phyloP scores from a whole-genome alignment of 139 green algal genomes.

The Haematococcus lacustris region DNA sequence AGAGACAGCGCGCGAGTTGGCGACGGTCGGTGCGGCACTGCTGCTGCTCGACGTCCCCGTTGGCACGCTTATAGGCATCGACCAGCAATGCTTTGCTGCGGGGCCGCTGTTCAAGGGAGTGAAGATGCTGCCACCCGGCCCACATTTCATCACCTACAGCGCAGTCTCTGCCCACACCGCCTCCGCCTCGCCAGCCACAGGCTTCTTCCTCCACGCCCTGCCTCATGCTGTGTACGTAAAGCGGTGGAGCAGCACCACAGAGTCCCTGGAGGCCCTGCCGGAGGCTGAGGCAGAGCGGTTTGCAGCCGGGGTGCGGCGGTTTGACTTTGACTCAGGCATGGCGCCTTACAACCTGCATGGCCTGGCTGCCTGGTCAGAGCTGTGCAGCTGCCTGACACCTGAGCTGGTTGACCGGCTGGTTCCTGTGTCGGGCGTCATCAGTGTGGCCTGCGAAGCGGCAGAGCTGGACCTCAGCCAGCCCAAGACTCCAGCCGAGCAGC shows the following conservation, averaged over 20 bases:
- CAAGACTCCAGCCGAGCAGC: not conserved
- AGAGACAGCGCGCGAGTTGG: not conserved
- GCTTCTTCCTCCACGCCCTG: constrained; percentile 38
- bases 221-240: constrained; percentile 26
- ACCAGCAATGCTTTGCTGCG: constrained; percentile 60
- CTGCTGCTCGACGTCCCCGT: constrained; percentile 5
- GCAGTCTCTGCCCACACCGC: constrained; percentile 16
- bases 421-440: constrained; percentile 51
- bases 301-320: constrained; percentile 42
- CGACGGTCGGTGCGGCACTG: not conserved
- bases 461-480: not conserved
- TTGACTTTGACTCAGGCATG: constrained; percentile 69
- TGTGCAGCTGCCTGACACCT: constrained; percentile 42
- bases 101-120: constrained; percentile 77
- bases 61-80: constrained; percentile 5
- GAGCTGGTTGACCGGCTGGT: constrained; percentile 33
- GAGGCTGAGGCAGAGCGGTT: constrained; percentile 40
- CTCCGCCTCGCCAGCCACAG: constrained; percentile 37
- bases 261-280: constrained; percentile 46
- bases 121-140: constrained; percentile 86
- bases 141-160: constrained; percentile 72
- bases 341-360: constrained; percentile 70
- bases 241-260: constrained; percentile 40
- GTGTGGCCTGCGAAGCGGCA: constrained; percentile 50
- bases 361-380: constrained; percentile 42